A percentile compares a stretch with the other conserved stretches of the same genome.
These are phyloP conservation scores for Curvularia spicifera DNA, from an alignment of 2,329 filamentous ascomycete species.

Conservation along the genomic window DNA sequence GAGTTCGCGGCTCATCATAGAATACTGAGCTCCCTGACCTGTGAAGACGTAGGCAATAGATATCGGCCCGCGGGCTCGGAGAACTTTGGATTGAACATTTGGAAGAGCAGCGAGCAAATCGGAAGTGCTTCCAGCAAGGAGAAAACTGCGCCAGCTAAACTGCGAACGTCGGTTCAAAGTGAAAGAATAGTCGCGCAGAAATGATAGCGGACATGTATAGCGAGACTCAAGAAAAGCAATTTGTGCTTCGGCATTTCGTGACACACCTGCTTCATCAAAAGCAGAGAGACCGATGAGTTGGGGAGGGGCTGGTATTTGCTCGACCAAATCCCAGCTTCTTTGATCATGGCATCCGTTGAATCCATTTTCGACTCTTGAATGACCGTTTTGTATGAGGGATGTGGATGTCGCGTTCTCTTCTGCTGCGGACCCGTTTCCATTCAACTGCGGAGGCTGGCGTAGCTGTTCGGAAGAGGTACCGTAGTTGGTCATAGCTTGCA, in stretches of 20 bases:
- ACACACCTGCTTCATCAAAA: slow-evolving; percentile 1
- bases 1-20: slow-evolving; percentile 21
- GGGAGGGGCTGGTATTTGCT: slow-evolving; percentile 1
- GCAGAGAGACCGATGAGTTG: neutral
- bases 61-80: neutral
- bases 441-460: neutral
- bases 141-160: neutral
- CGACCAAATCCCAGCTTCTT: neutral
- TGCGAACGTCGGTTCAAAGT: slow-evolving; percentile 2
- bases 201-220: neutral
- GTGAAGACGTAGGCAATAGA: slow-evolving; percentile 1
- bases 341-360: neutral
- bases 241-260: slow-evolving; percentile 1
- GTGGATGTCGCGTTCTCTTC: neutral
- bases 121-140: neutral
- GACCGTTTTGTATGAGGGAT: neutral
- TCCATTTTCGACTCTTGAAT: neutral
- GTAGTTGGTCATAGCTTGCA: too few relatives aligned
- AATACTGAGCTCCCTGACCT: slow-evolving; percentile 34
- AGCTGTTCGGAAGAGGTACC: neutral
- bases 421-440: neutral
- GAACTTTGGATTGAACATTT: neutral
- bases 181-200: neutral
- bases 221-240: neutral
- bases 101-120: neutral